phyloP scores from a whole-genome alignment of 139 green algal species.

The Helicosporidium sp. region DNA sequence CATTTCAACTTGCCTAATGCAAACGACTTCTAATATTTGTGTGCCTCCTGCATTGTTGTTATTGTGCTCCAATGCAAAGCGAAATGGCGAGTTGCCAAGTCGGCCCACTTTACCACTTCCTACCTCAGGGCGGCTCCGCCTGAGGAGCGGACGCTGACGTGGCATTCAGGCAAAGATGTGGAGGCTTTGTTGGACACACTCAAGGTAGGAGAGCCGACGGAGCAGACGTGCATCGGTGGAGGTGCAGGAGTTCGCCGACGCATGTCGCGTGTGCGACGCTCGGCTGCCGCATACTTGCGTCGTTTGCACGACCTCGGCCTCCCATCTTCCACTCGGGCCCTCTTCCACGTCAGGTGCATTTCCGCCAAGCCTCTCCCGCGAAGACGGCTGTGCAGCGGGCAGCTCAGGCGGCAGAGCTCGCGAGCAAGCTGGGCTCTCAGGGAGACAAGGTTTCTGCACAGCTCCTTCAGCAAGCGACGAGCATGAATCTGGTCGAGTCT shows the following conservation, averaged over 20 bases:
- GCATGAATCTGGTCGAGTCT: slow-evolving; percentile 41
- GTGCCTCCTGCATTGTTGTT: too few relatives aligned
- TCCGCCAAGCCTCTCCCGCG: slow-evolving; percentile 1
- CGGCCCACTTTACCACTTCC: too few relatives aligned
- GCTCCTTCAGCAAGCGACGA: slow-evolving; percentile 15
- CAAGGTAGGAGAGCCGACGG: too few relatives aligned
- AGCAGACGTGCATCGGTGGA: too few relatives aligned
- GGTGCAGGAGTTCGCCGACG: too few relatives aligned
- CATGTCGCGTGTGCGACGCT: too few relatives aligned
- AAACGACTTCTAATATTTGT: too few relatives aligned
- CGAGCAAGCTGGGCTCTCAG: slow-evolving; percentile 10
- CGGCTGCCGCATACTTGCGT: too few relatives aligned
- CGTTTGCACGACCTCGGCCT: too few relatives aligned
- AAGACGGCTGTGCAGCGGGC: slow-evolving; percentile 10
- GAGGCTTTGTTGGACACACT: slow-evolving; percentile 40
- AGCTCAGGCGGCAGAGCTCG: slow-evolving; percentile 9
- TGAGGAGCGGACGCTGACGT: slow-evolving; percentile 21
- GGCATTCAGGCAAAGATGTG: slow-evolving; percentile 31
- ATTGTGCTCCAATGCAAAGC: too few relatives aligned
- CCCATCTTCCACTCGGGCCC: too few relatives aligned
- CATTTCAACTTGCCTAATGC: background rate
- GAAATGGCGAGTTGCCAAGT: too few relatives aligned
- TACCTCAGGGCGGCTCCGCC: slow-evolving; percentile 30
- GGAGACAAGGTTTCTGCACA: background rate
- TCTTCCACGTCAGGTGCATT: slow-evolving; percentile 28